Evolutionary conservation across 441 rosid genomes (phyloP).

Genomic region (Raphanus hybrid): DNA sequence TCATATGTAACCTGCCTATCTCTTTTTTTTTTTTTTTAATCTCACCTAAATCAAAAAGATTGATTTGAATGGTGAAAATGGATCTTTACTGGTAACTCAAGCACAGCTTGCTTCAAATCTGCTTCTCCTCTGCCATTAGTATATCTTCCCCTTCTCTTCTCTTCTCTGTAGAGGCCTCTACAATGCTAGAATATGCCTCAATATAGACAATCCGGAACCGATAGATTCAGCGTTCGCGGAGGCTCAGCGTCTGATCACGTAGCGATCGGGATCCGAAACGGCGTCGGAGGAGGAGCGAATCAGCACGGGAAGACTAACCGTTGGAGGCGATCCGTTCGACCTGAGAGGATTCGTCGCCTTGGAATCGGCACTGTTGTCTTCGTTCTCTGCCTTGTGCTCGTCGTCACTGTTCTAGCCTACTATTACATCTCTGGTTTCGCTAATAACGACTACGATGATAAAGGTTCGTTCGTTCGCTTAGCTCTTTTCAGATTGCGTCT

Average conservation of each 20-base stretch:
- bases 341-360: slow-evolving; percentile 56
- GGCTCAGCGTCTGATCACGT: slow-evolving; percentile 55
- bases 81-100: not conserved
- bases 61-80: not conserved
- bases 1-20: too few species aligned
- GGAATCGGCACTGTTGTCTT: slow-evolving; percentile 54
- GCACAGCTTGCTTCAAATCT: slow-evolving; percentile 38
- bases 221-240: slow-evolving; percentile 44
- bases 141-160: not conserved
- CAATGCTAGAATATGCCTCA: slow-evolving; percentile 77
- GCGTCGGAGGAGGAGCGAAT: slow-evolving; percentile 27
- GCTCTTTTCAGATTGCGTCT: not conserved
- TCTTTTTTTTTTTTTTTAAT: too few species aligned
- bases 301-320: slow-evolving; percentile 56
- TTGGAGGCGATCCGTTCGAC: slow-evolving; percentile 64
- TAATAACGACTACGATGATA: slow-evolving; percentile 31
- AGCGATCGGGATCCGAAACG: slow-evolving; percentile 65
- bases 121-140: too few species aligned
- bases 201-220: slow-evolving; percentile 76
- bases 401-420: slow-evolving; percentile 66
- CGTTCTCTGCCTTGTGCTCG: slow-evolving; percentile 59
- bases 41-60: not conserved
- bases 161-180: not conserved
- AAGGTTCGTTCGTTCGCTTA: slow-evolving; percentile 42
- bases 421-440: slow-evolving; percentile 54